Conservation (phyloP, 768 basidiomycete species). For the Lanmaoa rubissima region DNA sequence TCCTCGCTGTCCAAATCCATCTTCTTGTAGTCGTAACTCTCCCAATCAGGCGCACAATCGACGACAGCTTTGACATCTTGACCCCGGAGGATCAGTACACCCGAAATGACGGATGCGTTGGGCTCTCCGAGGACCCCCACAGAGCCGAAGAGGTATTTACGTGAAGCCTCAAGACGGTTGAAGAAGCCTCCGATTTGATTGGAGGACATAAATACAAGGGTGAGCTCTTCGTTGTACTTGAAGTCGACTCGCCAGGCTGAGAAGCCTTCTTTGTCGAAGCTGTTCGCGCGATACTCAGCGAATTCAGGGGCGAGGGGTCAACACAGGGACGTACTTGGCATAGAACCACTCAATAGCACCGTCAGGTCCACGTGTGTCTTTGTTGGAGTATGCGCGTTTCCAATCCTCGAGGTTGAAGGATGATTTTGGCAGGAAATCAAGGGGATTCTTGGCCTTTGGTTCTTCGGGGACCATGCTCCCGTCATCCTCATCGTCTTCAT, state of each 20-base stretch:
- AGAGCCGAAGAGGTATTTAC: constrained; percentile 95
- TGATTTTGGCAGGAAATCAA: constrained; percentile 87
- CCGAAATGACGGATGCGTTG: constrained; percentile 79
- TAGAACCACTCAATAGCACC: constrained; percentile 97
- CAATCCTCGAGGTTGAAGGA: constrained; percentile 91
- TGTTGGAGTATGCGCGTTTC: constrained; percentile 98
- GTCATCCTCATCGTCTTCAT: constrained; percentile 73
- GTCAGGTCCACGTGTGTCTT: constrained; percentile 83
- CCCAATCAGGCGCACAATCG: constrained; percentile 85
- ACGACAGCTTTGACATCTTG: constrained; percentile 68
- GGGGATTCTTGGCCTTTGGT: constrained; percentile 93
- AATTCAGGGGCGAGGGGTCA: neutral
- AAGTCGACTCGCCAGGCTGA: constrained; percentile 91
- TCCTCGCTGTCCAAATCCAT: constrained; percentile 70
- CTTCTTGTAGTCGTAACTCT: constrained; percentile 79
- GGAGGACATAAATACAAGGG: constrained; percentile 89
- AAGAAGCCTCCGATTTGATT: constrained; percentile 96
- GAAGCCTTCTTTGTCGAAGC: constrained; percentile 87
- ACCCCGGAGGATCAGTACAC: constrained; percentile 82
- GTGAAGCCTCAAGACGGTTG: constrained; percentile 95
- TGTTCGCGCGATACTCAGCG: constrained; percentile 30
- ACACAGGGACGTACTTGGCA: constrained; percentile 60
- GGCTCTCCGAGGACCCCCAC: constrained; percentile 82
- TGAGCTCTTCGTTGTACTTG: constrained; percentile 95
- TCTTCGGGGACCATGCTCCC: constrained; percentile 69